Percentiles rank a stretch among this genome's conserved stretches.
phyloP scores from a whole-genome alignment of 2,329 filamentous ascomycete species.

The Xylariaceae sp. region DNA sequence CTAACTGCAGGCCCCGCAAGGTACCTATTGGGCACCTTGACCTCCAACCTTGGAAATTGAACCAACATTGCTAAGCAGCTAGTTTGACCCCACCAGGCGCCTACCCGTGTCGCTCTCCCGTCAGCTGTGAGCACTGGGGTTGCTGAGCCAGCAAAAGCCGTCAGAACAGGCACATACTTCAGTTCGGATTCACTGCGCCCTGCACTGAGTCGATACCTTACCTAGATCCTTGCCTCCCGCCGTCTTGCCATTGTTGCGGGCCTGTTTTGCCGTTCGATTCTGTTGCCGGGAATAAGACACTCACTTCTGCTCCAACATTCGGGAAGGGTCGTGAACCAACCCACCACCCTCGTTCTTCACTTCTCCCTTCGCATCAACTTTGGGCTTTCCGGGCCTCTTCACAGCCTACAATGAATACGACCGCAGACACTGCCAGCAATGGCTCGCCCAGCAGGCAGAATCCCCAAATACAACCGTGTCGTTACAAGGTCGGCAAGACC shows the following conservation, averaged over 20 bases:
- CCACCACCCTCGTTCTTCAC: not conserved
- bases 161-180: not conserved
- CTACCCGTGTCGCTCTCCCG: no score
- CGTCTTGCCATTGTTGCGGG: not conserved
- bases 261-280: not conserved
- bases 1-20: not conserved
- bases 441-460: conserved; percentile 32
- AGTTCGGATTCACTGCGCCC: not conserved
- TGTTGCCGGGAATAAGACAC: not conserved
- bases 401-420: conserved; percentile 25
- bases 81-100: not conserved
- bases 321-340: not conserved
- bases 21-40: no score
- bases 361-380: not conserved
- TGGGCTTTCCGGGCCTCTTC: not conserved
- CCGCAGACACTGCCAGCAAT: conserved; percentile 25
- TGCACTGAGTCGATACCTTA: not conserved
- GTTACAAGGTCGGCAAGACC: conserved; percentile 98
- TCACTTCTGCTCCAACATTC: not conserved
- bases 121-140: not conserved
- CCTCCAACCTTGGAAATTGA: no score
- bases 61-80: not conserved
- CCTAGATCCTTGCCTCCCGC: not conserved
- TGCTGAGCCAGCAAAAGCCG: not conserved
- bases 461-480: conserved; percentile 83